Base-by-base conservation (phyloP, 2,329 filamentous ascomycete genomes). In the Colletotrichum noveboracense region DNA sequence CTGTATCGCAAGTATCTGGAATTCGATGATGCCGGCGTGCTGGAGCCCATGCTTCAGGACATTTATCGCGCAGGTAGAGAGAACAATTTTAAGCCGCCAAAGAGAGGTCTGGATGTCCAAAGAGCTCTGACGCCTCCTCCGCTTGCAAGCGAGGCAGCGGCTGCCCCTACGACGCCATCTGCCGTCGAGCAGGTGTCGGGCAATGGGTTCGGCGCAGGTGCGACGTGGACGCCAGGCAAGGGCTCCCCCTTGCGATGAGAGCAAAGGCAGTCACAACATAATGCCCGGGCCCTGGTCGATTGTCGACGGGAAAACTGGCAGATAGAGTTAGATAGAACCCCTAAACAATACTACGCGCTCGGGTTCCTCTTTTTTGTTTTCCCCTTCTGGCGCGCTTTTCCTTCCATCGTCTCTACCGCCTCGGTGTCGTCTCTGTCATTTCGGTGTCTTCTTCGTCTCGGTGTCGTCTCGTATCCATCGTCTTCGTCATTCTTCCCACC, bases 1-100 rank as follows among this genome's bases (percentile, higher is more conserved):
- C 88, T 99, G 10, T 99, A 93, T 81, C 91, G 94, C 60, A 98
- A 98, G 83, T 98, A 96, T 84, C 90, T 95, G 77, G 96, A 98
- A 85, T 98, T 95, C 80, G 89, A 94, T 68, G 95, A 97, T 79
- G 95, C 95, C 0, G 96, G 96, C 0, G 92, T 98, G 6, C 87
- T 98, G 67, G 93, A 97, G 80, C 88, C 92, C 43, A 97, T 97
- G 87, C 89, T 98, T 64, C 93, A 96, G 81, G 95, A 98, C 80
- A 95, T 98, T 9, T 98, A 98, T 84, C 85, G 87, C 32, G 85
- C 83, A 1, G 87, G 87, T 10, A 82, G 86, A 36, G 86, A 89
- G 18, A 85, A 86, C 69, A 88, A 89, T 79, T 90, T 89, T 77
- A 89, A 89, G 77, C 87, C 88, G 58, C 88, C 87, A 43, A 87